Base-by-base conservation (phyloP, 192 early-diverging fungal genomes). In the Coemansia aciculifera region DNA sequence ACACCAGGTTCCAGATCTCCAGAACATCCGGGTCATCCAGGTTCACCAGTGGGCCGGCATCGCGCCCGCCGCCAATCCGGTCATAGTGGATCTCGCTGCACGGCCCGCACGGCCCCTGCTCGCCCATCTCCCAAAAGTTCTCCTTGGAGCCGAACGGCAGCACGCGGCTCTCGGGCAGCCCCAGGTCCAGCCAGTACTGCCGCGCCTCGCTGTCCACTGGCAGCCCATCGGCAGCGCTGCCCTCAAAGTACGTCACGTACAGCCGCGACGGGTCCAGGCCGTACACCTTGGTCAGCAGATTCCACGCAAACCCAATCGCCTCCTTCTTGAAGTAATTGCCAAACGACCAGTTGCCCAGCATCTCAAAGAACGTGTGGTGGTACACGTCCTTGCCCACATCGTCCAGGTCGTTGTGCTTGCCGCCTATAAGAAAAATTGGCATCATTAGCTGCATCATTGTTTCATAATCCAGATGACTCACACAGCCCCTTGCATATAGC, bases 331-430 rank as follows among this genome's bases (percentile, higher is more conserved):
- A 99, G 84, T 99, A 97, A 73, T 99, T 93, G 66, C 97, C 95
- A 80, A 99, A 99, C n/a, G 95, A 97, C 97, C 97, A 99, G 89
- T 99, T 99, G 66, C 97, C 97, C 78, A 99, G 86, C 97, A 99
- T 99, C 82, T 99, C 97, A 85, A 99, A 99, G 87, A 97, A 99
- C 43, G 97, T 99, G 81, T 99, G 97, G 85, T 99, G 97, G 80
- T 99, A 99, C 6, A 91, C 91, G 75, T 99, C 97, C 74, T 92
- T 95, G 64, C 97, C 97, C 24, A 99, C 97, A 82, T 99, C 97
- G 61, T 99, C 97, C 59, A 99, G 86, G 85, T 99, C 97, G 74
- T 99, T 99, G 79, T 99, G 97, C 83, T 99, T 99, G 67, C 97
- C 97, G 43, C 78, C 78, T 80, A 88, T 5, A 15, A 43, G 17